These are phyloP conservation scores for Daldinia childiae DNA, from an alignment of 495 filamentous ascomycete genomes.

Conservation along the genomic window DNA sequence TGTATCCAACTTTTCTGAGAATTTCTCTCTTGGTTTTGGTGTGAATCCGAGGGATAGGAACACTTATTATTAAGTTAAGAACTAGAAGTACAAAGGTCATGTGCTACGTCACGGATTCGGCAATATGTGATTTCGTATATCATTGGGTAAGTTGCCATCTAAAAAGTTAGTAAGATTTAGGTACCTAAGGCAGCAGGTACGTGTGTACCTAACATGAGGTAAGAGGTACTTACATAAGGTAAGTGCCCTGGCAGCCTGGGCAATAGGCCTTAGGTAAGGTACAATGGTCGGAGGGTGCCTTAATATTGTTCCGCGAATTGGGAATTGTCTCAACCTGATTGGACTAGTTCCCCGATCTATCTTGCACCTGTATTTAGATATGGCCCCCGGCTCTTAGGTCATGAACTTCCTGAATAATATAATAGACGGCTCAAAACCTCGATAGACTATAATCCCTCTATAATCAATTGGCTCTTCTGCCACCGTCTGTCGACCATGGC, in stretches of 20 bases:
- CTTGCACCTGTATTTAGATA: conserved; percentile 20
- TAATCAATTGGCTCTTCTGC: conserved; percentile 55
- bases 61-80: conserved; percentile 17
- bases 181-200: conserved; percentile 5
- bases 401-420: conserved; percentile 15
- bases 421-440: conserved; percentile 47
- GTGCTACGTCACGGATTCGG: conserved; percentile 39
- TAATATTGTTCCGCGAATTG: conserved; percentile 38
- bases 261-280: background rate
- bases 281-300: conserved; percentile 17
- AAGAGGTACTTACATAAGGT: background rate
- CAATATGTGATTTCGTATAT: conserved; percentile 1
- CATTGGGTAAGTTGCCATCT: conserved; percentile 8
- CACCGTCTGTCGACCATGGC: conserved; percentile 64
- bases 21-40: conserved; percentile 18
- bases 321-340: conserved; percentile 31
- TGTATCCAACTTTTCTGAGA: conserved; percentile 10
- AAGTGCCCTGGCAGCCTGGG: too few species aligned
- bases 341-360: conserved; percentile 10
- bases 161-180: background rate
- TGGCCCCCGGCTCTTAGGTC: conserved; percentile 17
- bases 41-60: conserved; percentile 31
- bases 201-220: background rate
- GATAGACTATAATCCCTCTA: conserved; percentile 42
- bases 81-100: conserved; percentile 24